Conservation (phyloP, 306 rosid genomes). For the Abrus pulchellus region DNA sequence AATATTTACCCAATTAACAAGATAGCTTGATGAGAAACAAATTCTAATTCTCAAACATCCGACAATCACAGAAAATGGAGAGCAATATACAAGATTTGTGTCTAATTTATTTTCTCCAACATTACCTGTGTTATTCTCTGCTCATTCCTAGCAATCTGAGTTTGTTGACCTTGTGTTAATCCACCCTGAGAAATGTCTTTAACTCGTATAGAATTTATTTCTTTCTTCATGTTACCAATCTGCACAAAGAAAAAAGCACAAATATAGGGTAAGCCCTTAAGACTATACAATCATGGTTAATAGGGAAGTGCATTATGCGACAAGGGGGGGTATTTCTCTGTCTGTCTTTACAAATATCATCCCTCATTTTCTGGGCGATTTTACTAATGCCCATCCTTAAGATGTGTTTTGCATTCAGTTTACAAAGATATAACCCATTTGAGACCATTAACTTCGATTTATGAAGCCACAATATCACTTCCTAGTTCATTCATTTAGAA, state of each 20-base stretch:
- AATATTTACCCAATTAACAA: constrained; percentile 28
- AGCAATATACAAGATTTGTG: constrained; percentile 20
- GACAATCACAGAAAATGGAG: constrained; percentile 41
- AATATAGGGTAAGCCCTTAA: constrained; percentile 11
- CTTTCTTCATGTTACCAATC: constrained; percentile 95
- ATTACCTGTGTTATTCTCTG: constrained; percentile 90
- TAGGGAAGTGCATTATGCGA: constrained; percentile 7
- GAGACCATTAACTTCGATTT: constrained; percentile 22
- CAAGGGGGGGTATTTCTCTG: not conserved
- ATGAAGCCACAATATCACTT: constrained; percentile 11
- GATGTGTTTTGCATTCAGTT: constrained; percentile 10
- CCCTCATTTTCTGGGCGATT: constrained; percentile 10
- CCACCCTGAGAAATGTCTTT: constrained; percentile 99
- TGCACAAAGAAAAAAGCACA: constrained; percentile 48
- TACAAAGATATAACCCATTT: constrained; percentile 11
- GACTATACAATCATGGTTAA: constrained; percentile 31
- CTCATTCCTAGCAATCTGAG: constrained; percentile 97
- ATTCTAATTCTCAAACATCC: constrained; percentile 1
- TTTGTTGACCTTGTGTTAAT: constrained; percentile 95
- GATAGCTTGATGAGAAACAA: constrained; percentile 3
- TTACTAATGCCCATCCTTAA: not conserved
- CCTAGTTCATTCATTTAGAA: constrained; percentile 12
- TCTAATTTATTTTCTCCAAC: constrained; percentile 38
- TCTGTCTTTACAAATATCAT: constrained; percentile 5
- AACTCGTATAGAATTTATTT: constrained; percentile 92